Conservation (phyloP, 805 yeast genomes). For the Yarrowia osloensis region DNA sequence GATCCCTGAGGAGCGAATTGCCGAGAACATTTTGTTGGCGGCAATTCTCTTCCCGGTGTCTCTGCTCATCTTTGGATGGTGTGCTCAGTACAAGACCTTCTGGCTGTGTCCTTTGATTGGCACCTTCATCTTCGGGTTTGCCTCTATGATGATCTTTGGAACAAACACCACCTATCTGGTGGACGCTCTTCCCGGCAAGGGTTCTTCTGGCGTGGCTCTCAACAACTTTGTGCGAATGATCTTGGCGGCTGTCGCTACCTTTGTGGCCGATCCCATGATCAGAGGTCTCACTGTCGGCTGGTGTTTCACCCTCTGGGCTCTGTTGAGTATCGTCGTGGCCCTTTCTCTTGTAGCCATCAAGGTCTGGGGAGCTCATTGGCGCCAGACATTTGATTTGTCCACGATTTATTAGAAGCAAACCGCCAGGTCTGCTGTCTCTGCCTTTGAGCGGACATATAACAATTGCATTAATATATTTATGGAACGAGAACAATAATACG, state of each 20-base stretch:
- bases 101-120: conserved; percentile 85
- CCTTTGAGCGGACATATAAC: background rate
- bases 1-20: conserved; percentile 76
- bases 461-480: conserved; percentile 4
- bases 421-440: background rate
- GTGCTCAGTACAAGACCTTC: conserved; percentile 60
- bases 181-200: conserved; percentile 82
- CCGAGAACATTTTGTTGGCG: conserved; percentile 70
- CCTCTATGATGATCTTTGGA: conserved; percentile 82
- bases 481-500: background rate
- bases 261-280: conserved; percentile 70
- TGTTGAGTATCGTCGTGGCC: conserved; percentile 41
- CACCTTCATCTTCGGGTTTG: conserved; percentile 77
- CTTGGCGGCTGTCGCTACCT: conserved; percentile 75
- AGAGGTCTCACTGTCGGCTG: conserved; percentile 71
- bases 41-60: conserved; percentile 64
- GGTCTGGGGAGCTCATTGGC: conserved; percentile 45
- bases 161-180: conserved; percentile 78
- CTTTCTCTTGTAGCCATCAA: conserved; percentile 42
- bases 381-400: conserved; percentile 48
- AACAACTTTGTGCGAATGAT: conserved; percentile 74
- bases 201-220: conserved; percentile 86
- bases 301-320: conserved; percentile 65
- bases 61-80: conserved; percentile 79
- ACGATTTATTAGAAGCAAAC: conserved; percentile 39